A percentile compares a stretch with the other conserved stretches of the same genome.
phyloP scores from a whole-genome alignment of 495 filamentous ascomycete genomes.

The Hypoxylon perforatum region DNA sequence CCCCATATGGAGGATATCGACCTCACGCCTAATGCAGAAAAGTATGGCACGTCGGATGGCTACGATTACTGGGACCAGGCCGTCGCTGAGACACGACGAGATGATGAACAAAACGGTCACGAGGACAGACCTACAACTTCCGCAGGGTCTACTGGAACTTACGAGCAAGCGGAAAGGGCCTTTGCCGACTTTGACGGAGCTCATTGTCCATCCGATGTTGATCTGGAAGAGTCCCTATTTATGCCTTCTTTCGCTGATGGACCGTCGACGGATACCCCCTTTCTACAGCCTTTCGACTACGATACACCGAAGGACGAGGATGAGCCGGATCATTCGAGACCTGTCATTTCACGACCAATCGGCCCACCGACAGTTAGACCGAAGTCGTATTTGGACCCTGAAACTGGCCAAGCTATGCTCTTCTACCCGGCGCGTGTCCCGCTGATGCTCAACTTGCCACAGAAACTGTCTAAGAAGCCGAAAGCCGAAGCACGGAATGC shows the following conservation, averaged over 20 bases:
- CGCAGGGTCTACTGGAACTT: conserved; percentile 74
- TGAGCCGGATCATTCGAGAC: conserved; percentile 27
- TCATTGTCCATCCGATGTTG: conserved; percentile 71
- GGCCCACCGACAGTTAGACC: conserved; percentile 57
- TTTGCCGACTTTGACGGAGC: conserved; percentile 97
- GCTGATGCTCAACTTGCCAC: conserved; percentile 90
- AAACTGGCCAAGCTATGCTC: conserved; percentile 79
- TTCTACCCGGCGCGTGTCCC: conserved; percentile 97
- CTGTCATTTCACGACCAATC: conserved; percentile 32
- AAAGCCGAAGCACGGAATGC: conserved; percentile 68
- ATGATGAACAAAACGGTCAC: conserved; percentile 32
- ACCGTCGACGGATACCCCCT: conserved; percentile 25
- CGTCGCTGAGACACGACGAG: conserved; percentile 44
- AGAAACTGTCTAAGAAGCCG: conserved; percentile 81
- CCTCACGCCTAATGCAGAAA: conserved; percentile 39
- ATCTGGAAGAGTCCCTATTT: conserved; percentile 43
- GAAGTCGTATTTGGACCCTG: conserved; percentile 71
- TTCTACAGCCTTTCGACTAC: conserved; percentile 35
- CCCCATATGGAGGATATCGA: conserved; percentile 38
- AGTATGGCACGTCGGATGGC: conserved; percentile 24
- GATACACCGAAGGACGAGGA: conserved; percentile 23
- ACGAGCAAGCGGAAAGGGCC: conserved; percentile 72
- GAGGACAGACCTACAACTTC: conserved; percentile 51
- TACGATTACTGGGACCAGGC: conserved; percentile 45
- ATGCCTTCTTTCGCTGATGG: conserved; percentile 43